These are phyloP conservation scores for Coffea eugenioides DNA, from an alignment of 257 asterid genomes.

Conservation along the genomic window DNA sequence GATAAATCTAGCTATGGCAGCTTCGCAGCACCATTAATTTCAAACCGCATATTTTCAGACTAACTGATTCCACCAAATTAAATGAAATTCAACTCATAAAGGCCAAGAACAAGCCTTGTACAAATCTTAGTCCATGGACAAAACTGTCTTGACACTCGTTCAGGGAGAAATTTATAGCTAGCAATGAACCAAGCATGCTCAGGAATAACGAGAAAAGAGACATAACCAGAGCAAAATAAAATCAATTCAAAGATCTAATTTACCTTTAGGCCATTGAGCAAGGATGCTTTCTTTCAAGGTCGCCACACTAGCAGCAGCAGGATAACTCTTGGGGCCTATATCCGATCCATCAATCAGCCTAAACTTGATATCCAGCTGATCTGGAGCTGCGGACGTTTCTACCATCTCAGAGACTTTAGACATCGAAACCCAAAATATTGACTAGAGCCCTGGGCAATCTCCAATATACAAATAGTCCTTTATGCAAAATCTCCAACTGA, in stretches of 20 bases:
- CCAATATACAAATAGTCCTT: conserved; percentile 21
- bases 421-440: conserved; percentile 35
- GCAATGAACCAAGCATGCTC: background rate
- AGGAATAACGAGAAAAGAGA: background rate
- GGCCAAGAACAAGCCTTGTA: background rate
- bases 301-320: conserved; percentile 63
- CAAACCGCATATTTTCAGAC: background rate
- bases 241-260: conserved; percentile 18
- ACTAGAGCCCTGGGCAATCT: conserved; percentile 31
- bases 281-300: conserved; percentile 82
- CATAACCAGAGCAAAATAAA: background rate
- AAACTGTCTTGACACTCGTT: background rate
- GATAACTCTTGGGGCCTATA: conserved; percentile 74
- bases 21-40: background rate
- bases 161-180: background rate
- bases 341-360: conserved; percentile 87
- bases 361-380: conserved; percentile 87
- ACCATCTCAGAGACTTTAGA: conserved; percentile 20
- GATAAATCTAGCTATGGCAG: background rate
- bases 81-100: background rate
- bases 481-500: conserved; percentile 36
- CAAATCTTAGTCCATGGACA: background rate
- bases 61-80: background rate
- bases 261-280: conserved; percentile 96
- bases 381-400: conserved; percentile 67